These are phyloP conservation scores for Sphagnum magellanicum DNA, from an alignment of 228 moss, liverwort and hornwort species.

Conservation along the genomic window DNA sequence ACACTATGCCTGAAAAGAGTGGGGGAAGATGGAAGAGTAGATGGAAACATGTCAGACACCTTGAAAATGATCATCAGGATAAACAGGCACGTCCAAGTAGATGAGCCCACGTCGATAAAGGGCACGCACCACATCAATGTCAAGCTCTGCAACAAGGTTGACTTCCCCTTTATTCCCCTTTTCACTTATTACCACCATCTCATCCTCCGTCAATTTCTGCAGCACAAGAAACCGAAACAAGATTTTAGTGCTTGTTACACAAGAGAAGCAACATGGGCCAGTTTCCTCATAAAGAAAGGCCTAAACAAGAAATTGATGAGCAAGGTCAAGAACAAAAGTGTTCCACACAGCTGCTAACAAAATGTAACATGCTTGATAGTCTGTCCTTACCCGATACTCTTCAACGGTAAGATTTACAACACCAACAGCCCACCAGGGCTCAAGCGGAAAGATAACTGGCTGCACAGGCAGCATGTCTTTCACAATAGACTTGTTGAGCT, in stretches of 20 bases:
- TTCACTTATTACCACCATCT: constrained; percentile 76
- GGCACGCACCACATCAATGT: constrained; percentile 69
- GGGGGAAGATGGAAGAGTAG: not conserved
- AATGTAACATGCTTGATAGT: too few relatives aligned
- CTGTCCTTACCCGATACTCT: constrained; percentile 67
- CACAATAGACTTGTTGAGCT: constrained; percentile 96
- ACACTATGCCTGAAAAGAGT: not conserved
- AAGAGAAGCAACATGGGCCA: too few relatives aligned
- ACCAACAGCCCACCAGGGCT: constrained; percentile 95
- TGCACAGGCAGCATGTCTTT: constrained; percentile 87
- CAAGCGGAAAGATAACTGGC: constrained; percentile 74
- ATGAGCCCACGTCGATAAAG: constrained; percentile 86
- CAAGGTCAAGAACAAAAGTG: too few relatives aligned
- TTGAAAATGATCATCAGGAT: constrained; percentile 98
- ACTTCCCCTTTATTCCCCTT: constrained; percentile 80
- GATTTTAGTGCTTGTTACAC: not conserved
- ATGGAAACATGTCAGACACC: constrained; percentile 21
- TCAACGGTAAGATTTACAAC: constrained; percentile 89
- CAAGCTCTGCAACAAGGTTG: constrained; percentile 84
- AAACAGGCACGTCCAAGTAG: constrained; percentile 92
- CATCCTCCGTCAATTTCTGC: constrained; percentile 89
- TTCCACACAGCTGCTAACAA: too few relatives aligned
- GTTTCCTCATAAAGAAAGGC: too few relatives aligned
- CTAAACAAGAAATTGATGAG: too few relatives aligned
- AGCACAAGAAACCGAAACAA: not conserved